Percentiles rank a stretch among this genome's conserved stretches.
Evolutionary conservation across 202 grass and related monocot species (phyloP).

Genomic region (Tripidium arundinaceum): DNA sequence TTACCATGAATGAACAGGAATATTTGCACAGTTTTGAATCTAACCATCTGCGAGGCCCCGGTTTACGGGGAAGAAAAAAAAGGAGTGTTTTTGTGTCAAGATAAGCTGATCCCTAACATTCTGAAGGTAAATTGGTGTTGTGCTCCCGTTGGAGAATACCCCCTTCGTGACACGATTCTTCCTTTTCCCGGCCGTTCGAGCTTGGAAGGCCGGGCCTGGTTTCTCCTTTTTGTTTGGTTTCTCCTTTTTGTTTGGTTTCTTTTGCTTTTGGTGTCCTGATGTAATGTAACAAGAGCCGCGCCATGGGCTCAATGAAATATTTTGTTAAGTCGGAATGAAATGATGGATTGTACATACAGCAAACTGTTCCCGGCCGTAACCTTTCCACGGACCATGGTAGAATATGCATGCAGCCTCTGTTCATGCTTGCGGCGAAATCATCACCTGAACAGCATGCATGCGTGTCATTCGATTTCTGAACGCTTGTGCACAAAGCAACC

Average conservation of each 20-base stretch:
- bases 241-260: not conserved
- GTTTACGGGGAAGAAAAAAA: not conserved
- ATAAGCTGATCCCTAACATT: too few relatives aligned
- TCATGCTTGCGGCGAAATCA: conserved; percentile 43
- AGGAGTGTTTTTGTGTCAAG: conserved; percentile 13
- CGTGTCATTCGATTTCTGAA: not conserved
- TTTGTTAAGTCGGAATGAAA: conserved; percentile 3
- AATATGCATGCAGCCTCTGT: too few relatives aligned
- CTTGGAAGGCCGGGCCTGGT: not conserved
- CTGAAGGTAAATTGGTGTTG: too few relatives aligned
- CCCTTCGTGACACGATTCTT: not conserved
- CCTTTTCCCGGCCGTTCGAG: too few relatives aligned
- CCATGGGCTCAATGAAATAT: not conserved
- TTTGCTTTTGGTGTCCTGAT: conserved; percentile 21
- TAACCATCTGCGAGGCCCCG: not conserved
- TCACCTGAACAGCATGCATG: conserved; percentile 20
- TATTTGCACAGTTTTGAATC: conserved; percentile 44
- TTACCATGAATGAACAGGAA: conserved; percentile 10
- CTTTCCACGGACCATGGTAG: not conserved
- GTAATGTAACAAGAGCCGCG: conserved; percentile 26
- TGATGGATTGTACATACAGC: conserved; percentile 23
- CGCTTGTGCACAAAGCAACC: conserved; percentile 44
- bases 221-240: too few relatives aligned
- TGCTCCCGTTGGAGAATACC: not conserved
- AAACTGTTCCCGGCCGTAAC: too few relatives aligned